Conservation (phyloP, 192 early-diverging fungal species). For the Entophlyctis helioformis region DNA sequence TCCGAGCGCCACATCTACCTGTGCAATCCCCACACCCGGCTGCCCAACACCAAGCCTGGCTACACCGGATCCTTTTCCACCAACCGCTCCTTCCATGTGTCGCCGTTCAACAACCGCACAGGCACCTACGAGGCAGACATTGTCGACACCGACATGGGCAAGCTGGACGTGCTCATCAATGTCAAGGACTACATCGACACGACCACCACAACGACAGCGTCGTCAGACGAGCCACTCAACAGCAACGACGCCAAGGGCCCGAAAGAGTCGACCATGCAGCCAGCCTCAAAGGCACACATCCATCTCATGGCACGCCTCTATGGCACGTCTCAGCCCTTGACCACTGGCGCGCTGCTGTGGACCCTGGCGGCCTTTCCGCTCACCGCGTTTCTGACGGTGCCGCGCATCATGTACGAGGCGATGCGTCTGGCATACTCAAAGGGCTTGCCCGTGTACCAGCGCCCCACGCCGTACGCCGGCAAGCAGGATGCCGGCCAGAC, state of each 20-base stretch:
- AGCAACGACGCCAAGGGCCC: slow-evolving; percentile 4
- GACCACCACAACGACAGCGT: not conserved
- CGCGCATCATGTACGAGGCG: slow-evolving; percentile 41
- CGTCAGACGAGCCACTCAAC: too few relatives aligned
- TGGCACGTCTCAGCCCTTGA: slow-evolving; percentile 7
- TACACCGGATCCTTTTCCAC: slow-evolving; percentile 18
- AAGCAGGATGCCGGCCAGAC: too few relatives aligned
- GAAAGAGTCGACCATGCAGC: not conserved
- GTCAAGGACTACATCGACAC: slow-evolving; percentile 17
- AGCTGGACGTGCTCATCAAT: slow-evolving; percentile 19
- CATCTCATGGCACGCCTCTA: slow-evolving; percentile 16
- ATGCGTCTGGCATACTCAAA: slow-evolving; percentile 28
- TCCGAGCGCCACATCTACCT: slow-evolving; percentile 43
- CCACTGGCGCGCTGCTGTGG: slow-evolving; percentile 3
- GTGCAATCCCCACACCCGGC: slow-evolving; percentile 10
- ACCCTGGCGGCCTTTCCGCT: slow-evolving; percentile 27
- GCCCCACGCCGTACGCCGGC: slow-evolving; percentile 32
- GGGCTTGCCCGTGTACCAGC: slow-evolving; percentile 30
- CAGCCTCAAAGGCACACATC: not conserved
- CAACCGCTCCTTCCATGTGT: slow-evolving; percentile 27
- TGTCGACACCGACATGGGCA: slow-evolving; percentile 1
- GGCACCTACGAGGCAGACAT: slow-evolving; percentile 28
- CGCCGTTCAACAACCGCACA: slow-evolving; percentile 35
- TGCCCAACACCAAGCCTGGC: slow-evolving; percentile 5
- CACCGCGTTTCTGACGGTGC: slow-evolving; percentile 38